Evolutionary conservation across 106 monocot genomes (phyloP).

Genomic region (Phalaenopsis aphrodite): DNA sequence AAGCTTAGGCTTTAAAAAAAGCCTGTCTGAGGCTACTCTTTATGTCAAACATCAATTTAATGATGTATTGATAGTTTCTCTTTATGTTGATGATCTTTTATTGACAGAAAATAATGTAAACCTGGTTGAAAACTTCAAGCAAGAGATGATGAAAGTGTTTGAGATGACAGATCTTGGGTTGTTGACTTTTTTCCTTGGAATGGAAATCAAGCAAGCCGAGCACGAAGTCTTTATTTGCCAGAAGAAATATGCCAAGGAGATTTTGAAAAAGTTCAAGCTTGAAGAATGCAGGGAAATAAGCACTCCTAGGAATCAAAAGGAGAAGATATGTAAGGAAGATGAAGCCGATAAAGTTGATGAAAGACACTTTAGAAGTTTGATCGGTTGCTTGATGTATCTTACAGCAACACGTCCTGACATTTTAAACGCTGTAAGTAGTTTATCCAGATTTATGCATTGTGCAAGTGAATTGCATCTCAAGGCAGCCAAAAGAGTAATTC

Average conservation of each 20-base stretch:
- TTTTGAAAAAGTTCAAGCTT: constrained; percentile 6
- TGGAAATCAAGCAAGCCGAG: background rate
- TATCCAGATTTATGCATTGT: constrained; percentile 2
- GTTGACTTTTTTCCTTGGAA: background rate
- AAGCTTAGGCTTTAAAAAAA: no score
- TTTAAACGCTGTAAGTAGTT: background rate
- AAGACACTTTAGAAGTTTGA: background rate
- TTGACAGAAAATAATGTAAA: background rate
- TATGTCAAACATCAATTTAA: background rate
- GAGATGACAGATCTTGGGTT: constrained; percentile 5
- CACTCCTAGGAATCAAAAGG: constrained; percentile 1
- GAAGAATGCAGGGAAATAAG: background rate
- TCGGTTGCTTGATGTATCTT: constrained; percentile 14
- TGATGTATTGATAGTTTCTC: background rate
- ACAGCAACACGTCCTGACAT: background rate
- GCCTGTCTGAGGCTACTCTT: no score
- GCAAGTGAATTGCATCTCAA: constrained; percentile 7
- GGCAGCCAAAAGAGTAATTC: constrained; percentile 4
- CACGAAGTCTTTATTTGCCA: constrained; percentile 9
- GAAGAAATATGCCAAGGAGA: constrained; percentile 3
- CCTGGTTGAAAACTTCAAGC: background rate
- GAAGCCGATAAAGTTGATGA: constrained; percentile 2
- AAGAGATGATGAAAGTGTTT: constrained; percentile 1
- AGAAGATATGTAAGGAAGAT: constrained; percentile 3
- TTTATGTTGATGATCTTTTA: constrained; percentile 10